A percentile compares a stretch with the other conserved stretches of the same genome.
phyloP scores from a whole-genome alignment of 139 green algal species.

The Desmodesmus armatus region DNA sequence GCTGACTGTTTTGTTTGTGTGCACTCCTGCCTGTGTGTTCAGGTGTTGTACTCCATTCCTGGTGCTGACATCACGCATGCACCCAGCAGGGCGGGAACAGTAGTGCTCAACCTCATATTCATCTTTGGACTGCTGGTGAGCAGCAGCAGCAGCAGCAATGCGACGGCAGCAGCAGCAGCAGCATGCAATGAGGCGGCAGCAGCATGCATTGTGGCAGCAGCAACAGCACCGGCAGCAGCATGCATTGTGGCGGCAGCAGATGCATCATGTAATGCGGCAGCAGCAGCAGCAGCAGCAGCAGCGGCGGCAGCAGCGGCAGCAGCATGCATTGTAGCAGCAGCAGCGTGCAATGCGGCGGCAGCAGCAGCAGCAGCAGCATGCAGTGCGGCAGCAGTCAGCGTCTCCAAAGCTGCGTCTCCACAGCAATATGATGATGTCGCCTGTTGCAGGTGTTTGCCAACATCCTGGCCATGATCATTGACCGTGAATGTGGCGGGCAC shows the following conservation, averaged over 20 bases:
- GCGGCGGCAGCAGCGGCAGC: background rate
- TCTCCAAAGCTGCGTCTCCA: too few species aligned
- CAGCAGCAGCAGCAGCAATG: background rate
- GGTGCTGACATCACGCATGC: conserved; percentile 31
- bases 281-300: conserved; percentile 8
- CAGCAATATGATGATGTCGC: too few species aligned
- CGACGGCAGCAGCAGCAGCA: background rate
- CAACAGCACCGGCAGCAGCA: background rate
- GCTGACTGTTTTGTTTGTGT: background rate
- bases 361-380: background rate
- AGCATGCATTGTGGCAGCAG: too few species aligned
- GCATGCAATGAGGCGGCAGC: background rate
- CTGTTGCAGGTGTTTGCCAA: background rate
- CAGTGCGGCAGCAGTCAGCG: too few species aligned
- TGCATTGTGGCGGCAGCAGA: background rate
- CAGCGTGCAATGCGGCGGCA: background rate
- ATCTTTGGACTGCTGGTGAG: conserved; percentile 43
- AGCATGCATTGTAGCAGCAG: background rate
- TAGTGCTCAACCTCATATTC: conserved; percentile 45
- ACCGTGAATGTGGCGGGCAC: background rate
- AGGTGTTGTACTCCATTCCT: conserved; percentile 34
- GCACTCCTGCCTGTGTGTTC: too few species aligned
- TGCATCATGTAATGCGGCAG: background rate
- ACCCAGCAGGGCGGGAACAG: background rate
- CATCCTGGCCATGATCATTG: background rate